Evolutionary conservation across 2,329 filamentous ascomycete genomes (phyloP), one percentile per base, ranked within the genome.

Genomic region (Ceratocystis diversiconidia): DNA sequence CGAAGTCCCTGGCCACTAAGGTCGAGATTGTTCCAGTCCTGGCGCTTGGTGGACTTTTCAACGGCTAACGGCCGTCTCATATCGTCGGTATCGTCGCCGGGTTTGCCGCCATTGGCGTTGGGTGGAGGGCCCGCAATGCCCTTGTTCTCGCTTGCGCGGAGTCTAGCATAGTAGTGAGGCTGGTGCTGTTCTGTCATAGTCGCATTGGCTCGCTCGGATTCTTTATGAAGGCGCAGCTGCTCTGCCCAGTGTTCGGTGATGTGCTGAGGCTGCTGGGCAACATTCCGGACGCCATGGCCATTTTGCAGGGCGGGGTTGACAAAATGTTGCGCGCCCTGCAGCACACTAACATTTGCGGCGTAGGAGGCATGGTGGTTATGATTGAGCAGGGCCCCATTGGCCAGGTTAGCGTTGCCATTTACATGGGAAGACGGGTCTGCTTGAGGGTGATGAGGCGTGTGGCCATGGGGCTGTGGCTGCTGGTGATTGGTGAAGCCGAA

Each of bases 1-100:
- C 91, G 87, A 61, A 99, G 79, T 22, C 92, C 92, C 77, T 97
- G 94, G n/a, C 94, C 94, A 71, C 92, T 94, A 74, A 97, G 87
- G 75, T 99, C 94, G 71, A 99, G 80, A 69, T 92, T 91, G 74
- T 90, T 85, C 94, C 94, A 97, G 72, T 92, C 88, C 74, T 96
- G 88, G 69, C 87, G 79, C 71, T 85, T 85, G 69, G 82, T 80
- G 67, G 82, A 79, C 71, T 83, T 82, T 68, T 88, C 83, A 65
- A 88, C 79, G 71, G 87, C 87, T 71, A 86, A 81, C 41, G 84
- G 84, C 66, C 83, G 76, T 71, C 83, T 79, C 70, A 81, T 78
- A 70, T 85, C 82, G 61, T 81, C 80, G 17, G 76, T 71, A 67
- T 84, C 82, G 60, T 85, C 82, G 61, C 78, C 77, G 36, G 80